Evolutionary conservation across 106 monocot genomes (phyloP).

Genomic region (Allium sativum): DNA sequence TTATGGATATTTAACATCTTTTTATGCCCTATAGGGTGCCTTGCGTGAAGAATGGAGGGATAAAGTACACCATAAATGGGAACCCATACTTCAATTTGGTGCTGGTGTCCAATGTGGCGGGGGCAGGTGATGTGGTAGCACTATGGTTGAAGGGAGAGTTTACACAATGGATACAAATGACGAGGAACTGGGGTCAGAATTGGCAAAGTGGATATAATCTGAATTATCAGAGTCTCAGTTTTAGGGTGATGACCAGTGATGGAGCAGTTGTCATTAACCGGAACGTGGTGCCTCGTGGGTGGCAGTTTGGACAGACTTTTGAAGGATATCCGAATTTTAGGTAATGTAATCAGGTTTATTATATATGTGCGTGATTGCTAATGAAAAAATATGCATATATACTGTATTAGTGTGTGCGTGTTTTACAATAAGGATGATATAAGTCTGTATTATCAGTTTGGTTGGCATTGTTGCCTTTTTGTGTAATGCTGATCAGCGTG

Average conservation of each 20-base stretch:
- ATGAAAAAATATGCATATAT: too few relatives aligned
- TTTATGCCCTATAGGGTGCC: conserved; percentile 12
- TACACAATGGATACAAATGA: conserved; percentile 22
- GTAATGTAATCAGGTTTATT: background rate
- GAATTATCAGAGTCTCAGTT: conserved; percentile 19
- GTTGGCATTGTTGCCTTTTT: too few relatives aligned
- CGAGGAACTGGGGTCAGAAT: conserved; percentile 27
- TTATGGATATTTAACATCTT: background rate
- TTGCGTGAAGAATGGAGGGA: conserved; percentile 23
- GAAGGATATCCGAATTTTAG: conserved; percentile 18
- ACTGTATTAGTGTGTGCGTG: too few relatives aligned
- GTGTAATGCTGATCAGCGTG: too few relatives aligned
- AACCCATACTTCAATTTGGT: conserved; percentile 26
- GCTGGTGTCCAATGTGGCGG: conserved; percentile 37
- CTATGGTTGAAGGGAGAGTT: conserved; percentile 29
- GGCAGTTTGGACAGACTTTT: conserved; percentile 27
- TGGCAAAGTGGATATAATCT: conserved; percentile 17
- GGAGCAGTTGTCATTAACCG: conserved; percentile 10
- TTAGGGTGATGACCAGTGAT: conserved; percentile 23
- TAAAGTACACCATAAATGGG: conserved; percentile 32
- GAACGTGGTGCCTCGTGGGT: conserved; percentile 17
- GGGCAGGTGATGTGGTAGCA: conserved; percentile 33
- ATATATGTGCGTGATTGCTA: too few relatives aligned
- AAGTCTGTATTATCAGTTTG: too few relatives aligned
- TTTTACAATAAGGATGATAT: too few relatives aligned